Conservation (phyloP, 352 stramenopile species). For the Phytophthora syringae region DNA sequence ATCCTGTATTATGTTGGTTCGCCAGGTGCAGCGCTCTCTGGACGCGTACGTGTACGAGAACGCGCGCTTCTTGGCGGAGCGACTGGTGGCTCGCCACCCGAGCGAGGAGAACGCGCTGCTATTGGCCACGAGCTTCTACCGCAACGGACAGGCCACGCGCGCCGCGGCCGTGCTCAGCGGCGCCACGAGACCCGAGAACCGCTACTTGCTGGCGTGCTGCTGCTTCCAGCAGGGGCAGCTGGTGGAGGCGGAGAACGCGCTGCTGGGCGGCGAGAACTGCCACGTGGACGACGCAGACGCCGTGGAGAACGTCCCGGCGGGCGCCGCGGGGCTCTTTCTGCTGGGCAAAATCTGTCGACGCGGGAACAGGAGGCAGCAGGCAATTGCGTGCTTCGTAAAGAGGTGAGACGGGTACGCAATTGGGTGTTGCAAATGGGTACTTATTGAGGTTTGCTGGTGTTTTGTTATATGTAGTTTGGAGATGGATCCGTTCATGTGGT, state of each 20-base stretch:
- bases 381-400: conserved; percentile 91
- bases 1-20: too few relatives aligned
- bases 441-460: conserved; percentile 8
- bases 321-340: conserved; percentile 93
- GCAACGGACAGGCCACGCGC: conserved; percentile 53
- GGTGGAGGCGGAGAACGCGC: conserved; percentile 91
- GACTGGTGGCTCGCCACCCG: conserved; percentile 74
- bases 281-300: conserved; percentile 29
- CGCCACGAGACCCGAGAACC: conserved; percentile 54
- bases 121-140: conserved; percentile 74
- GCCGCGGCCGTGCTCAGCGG: conserved; percentile 65
- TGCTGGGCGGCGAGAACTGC: conserved; percentile 64
- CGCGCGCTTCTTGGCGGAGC: conserved; percentile 82
- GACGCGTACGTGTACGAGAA: conserved; percentile 65
- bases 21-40: conserved; percentile 63
- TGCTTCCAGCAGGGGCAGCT: conserved; percentile 77
- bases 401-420: conserved; percentile 42
- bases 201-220: conserved; percentile 71
- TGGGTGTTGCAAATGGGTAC: not conserved
- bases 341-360: conserved; percentile 92
- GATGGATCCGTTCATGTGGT: conserved; percentile 93
- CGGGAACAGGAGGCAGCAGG: conserved; percentile 89
- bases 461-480: conserved; percentile 88
- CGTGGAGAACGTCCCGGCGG: conserved; percentile 54
- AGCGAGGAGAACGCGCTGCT: conserved; percentile 63